Conservation (phyloP, 371 early-diverging fungal genomes). For the Mucor ambiguus region DNA sequence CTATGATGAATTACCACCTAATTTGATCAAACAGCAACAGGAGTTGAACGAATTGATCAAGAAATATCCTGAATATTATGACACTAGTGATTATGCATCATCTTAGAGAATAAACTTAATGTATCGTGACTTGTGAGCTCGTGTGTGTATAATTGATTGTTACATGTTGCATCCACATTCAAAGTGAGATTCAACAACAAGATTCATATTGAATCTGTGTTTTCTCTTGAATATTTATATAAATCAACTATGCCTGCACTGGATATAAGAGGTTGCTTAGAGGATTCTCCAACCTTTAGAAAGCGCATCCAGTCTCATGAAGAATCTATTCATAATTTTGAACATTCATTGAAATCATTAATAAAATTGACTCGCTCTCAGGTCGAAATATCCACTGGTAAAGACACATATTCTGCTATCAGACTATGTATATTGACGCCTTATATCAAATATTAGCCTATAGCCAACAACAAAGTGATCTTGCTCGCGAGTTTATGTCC, state of each 20-base stretch:
- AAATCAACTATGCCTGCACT: constrained; percentile 46
- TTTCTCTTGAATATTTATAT: constrained; percentile 1
- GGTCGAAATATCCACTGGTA: constrained; percentile 59
- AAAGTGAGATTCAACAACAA: neutral
- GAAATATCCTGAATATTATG: constrained; percentile 91
- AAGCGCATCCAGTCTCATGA: constrained; percentile 59
- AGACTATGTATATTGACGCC: neutral
- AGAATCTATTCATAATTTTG: constrained; percentile 60
- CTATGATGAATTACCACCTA: constrained; percentile 83
- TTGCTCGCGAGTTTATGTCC: constrained; percentile 53
- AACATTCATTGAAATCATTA: constrained; percentile 52
- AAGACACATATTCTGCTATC: neutral
- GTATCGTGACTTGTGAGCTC: neutral
- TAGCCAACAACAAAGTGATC: constrained; percentile 54
- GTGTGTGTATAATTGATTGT: neutral
- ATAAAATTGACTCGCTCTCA: constrained; percentile 58
- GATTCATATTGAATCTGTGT: neutral
- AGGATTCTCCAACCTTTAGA: constrained; percentile 63
- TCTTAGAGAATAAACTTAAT: constrained; percentile 4
- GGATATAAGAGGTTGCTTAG: constrained; percentile 60
- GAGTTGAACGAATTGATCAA: constrained; percentile 78
- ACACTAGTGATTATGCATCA: constrained; percentile 51
- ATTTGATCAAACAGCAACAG: constrained; percentile 74
- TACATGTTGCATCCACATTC: neutral
- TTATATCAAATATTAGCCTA: constrained; percentile 36